Conservation (phyloP, 805 yeast genomes). For the Tetrapisispora taiwanensis region DNA sequence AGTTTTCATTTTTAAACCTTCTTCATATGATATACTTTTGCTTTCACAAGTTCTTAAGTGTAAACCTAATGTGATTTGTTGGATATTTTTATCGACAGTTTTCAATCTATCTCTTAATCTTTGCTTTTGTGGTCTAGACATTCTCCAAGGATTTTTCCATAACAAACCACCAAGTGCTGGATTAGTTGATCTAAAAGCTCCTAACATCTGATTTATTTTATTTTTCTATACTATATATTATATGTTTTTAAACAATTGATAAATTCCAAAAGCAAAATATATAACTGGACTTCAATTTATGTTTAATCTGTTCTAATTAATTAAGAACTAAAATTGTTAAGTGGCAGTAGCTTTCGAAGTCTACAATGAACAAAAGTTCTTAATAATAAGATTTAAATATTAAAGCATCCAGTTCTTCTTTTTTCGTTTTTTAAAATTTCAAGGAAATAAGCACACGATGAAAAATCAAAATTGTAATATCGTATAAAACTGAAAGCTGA, state of each 20-base stretch:
- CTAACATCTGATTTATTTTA: conserved; percentile 1
- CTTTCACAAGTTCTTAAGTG: conserved; percentile 19
- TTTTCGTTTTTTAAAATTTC: not conserved
- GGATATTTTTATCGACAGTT: conserved; percentile 70
- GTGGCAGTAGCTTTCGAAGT: no score
- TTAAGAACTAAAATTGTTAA: no score
- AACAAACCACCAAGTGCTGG: conserved; percentile 24
- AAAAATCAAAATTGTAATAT: not conserved
- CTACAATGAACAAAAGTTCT: no score
- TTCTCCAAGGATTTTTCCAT: conserved; percentile 66
- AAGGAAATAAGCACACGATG: not conserved
- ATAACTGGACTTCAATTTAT: no score
- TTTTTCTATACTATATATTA: no score
- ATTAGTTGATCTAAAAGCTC: conserved; percentile 19
- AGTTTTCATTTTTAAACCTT: conserved; percentile 11
- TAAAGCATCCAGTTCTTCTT: no score
- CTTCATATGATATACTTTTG: conserved; percentile 15
- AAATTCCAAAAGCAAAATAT: no score
- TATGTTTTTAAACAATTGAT: no score
- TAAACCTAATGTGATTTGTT: conserved; percentile 27
- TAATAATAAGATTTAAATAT: no score
- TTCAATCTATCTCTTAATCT: conserved; percentile 79
- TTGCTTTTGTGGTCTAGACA: conserved; percentile 71
- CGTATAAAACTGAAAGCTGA: not conserved
- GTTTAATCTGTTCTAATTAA: no score